Conservation (phyloP, 2,329 filamentous ascomycete genomes). For the Aspergillus fumigatus region DNA sequence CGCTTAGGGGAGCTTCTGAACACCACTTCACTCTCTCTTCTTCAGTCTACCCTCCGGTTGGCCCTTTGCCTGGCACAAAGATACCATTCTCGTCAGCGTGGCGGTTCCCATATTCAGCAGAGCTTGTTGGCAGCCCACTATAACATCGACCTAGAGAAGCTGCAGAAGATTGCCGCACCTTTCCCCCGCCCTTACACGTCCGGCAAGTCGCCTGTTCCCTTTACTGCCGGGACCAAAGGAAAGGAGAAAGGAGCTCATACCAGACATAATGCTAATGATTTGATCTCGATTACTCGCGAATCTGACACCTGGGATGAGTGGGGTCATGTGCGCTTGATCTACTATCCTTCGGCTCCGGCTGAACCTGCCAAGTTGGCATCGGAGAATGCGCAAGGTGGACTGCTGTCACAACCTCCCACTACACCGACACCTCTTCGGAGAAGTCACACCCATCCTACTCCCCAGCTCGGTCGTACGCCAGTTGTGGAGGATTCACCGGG, state of each 20-base stretch:
- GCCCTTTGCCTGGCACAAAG: constrained; percentile 83
- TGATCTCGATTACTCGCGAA: constrained; percentile 68
- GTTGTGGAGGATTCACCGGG: constrained; percentile 47
- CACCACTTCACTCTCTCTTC: constrained; percentile 73
- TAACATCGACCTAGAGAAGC: constrained; percentile 66
- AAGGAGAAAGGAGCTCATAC: constrained; percentile 63
- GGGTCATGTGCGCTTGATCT: constrained; percentile 74
- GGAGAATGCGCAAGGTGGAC: constrained; percentile 26
- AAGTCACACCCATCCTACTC: constrained; percentile 57
- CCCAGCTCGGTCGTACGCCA: constrained; percentile 44
- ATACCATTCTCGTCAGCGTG: constrained; percentile 83
- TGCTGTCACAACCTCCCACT: constrained; percentile 50
- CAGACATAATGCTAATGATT: constrained; percentile 72
- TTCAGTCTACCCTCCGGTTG: constrained; percentile 74
- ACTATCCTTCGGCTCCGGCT: constrained; percentile 55
- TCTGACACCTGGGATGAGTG: constrained; percentile 64
- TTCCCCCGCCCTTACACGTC: constrained; percentile 67
- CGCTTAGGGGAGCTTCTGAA: constrained; percentile 86
- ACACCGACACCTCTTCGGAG: constrained; percentile 75
- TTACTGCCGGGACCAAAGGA: constrained; percentile 60
- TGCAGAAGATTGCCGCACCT: constrained; percentile 77
- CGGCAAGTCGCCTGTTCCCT: constrained; percentile 46
- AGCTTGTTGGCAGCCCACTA: constrained; percentile 80
- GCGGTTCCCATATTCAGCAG: constrained; percentile 63
- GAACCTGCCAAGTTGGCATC: constrained; percentile 30